Percentiles rank a stretch among this genome's conserved stretches.
Conservation (phyloP, 305 asterid species). For the Solanum hybrid region DNA sequence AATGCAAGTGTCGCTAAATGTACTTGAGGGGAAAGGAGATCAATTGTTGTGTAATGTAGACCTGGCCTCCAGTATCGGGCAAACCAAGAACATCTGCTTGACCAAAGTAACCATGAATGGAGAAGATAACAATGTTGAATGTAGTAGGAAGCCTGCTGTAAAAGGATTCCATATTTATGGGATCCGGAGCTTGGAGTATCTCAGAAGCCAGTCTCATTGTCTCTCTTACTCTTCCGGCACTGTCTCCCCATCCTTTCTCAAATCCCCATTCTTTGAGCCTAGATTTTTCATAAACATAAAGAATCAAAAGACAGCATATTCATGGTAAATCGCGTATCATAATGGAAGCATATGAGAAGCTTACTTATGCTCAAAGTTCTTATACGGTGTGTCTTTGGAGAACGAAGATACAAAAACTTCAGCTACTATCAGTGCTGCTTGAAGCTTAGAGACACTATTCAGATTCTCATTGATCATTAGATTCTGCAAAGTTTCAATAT, state of each 20-base stretch:
- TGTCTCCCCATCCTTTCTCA: conserved; percentile 79
- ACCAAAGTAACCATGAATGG: conserved; percentile 83
- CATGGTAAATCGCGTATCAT: background rate
- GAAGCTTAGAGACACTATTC: conserved; percentile 48
- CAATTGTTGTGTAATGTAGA: background rate
- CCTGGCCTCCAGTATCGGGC: conserved; percentile 94
- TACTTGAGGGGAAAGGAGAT: background rate
- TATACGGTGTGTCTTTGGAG: conserved; percentile 50
- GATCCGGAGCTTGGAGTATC: conserved; percentile 77
- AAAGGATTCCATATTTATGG: conserved; percentile 41
- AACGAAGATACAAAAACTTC: conserved; percentile 46
- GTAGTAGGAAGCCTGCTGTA: conserved; percentile 55
- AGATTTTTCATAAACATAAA: conserved; percentile 3
- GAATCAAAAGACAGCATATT: background rate
- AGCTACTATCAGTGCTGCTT: conserved; percentile 44
- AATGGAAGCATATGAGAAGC: background rate
- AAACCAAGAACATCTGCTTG: conserved; percentile 82
- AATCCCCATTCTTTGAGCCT: conserved; percentile 77
- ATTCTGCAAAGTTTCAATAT: conserved; percentile 31
- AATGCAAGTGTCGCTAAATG: background rate
- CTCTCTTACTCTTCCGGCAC: conserved; percentile 51
- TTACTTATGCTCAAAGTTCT: conserved; percentile 53
- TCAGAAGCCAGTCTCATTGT: conserved; percentile 64
- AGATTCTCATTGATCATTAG: conserved; percentile 65
- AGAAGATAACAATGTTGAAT: conserved; percentile 64